These are phyloP conservation scores for Amylocystis lapponica DNA, from an alignment of 768 basidiomycete genomes.

Conservation along the genomic window DNA sequence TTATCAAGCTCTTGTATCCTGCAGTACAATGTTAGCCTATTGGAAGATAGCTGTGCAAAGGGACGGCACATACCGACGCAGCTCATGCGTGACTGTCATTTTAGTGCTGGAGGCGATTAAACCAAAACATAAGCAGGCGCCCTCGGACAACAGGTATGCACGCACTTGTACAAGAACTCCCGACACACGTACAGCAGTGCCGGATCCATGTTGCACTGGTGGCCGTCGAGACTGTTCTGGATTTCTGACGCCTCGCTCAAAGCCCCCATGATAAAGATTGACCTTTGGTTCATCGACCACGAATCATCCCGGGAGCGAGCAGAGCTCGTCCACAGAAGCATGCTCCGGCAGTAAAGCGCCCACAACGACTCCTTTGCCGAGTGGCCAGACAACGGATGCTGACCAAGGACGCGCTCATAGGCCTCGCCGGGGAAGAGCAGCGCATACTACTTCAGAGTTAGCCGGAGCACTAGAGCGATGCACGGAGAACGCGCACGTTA, in stretches of 20 bases:
- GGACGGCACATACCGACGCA: slow-evolving; percentile 51
- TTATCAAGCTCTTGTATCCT: slow-evolving; percentile 49
- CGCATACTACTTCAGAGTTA: slow-evolving; percentile 38
- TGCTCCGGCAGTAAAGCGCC: slow-evolving; percentile 77
- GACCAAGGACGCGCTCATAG: slow-evolving; percentile 38
- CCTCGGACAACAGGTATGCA: slow-evolving; percentile 13
- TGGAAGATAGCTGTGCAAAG: slow-evolving; percentile 5
- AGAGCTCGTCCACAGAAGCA: slow-evolving; percentile 77
- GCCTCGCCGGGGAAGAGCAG: slow-evolving; percentile 75
- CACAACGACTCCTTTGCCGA: slow-evolving; percentile 75
- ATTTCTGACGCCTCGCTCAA: slow-evolving; percentile 64
- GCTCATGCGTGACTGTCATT: slow-evolving; percentile 55
- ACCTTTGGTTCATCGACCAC: slow-evolving; percentile 45
- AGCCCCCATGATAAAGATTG: slow-evolving; percentile 53
- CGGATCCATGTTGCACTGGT: slow-evolving; percentile 67
- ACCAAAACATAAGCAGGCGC: slow-evolving; percentile 5
- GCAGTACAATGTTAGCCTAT: slow-evolving; percentile 18
- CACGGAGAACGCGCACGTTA: slow-evolving; percentile 43
- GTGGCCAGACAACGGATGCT: slow-evolving; percentile 32
- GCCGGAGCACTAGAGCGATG: slow-evolving; percentile 2
- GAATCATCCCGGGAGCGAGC: slow-evolving; percentile 41
- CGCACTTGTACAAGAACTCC: slow-evolving; percentile 74
- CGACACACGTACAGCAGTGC: slow-evolving; percentile 59
- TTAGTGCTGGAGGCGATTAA: slow-evolving; percentile 42
- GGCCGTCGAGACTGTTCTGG: slow-evolving; percentile 60